Evolutionary conservation across 805 yeast species (phyloP), one percentile per base, ranked within the genome.

Genomic region (Saccharomyces mikatae): DNA sequence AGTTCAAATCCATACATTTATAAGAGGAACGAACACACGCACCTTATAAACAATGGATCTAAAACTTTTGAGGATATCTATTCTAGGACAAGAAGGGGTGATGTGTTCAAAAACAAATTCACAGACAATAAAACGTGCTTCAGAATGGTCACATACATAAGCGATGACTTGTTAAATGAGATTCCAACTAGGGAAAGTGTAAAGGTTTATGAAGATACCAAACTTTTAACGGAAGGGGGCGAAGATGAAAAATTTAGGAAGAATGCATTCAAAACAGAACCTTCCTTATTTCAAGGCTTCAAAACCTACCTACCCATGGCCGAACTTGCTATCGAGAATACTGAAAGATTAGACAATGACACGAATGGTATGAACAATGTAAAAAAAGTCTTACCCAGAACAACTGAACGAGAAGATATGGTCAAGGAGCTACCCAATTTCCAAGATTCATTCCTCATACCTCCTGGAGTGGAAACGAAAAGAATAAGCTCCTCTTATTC

Each of bases 251-350:
- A 51, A 30, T 46, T 49, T 13, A 51, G 56, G 28, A 52, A 55
- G 8, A 56, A 58, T 30, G 50, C 53, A 13, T 41, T 49, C 6
- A 64, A 49, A 49, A 29, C 63, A 17, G 61, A 65, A 9, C 80
- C 80, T 58, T 80, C 89, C 2, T 68, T 86, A 24, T 84, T 79
- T 62, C 91, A 86, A 67, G 90, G 91, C 1, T 84, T 86, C 63
- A 75, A 76, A 61, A 87, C 89, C 3, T 73, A 80, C 0, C 64
- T 77, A 36, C 82, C 82, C 0, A 78, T 78, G 17, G 69, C 79
- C n/a, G 73, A 79, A 56, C 80, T 76, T 55, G 74, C 73, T 46
- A 66, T 76, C 14, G 63, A 70, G 56, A 47, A 61, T 56, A 58
- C 60, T 52, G 56, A 65, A 54, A 58, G 62, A 59, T 50, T 69